Evolutionary conservation across 2,329 filamentous ascomycete species (phyloP), one percentile per base, ranked within the genome.

Genomic region (Botrytis hyacinthi): DNA sequence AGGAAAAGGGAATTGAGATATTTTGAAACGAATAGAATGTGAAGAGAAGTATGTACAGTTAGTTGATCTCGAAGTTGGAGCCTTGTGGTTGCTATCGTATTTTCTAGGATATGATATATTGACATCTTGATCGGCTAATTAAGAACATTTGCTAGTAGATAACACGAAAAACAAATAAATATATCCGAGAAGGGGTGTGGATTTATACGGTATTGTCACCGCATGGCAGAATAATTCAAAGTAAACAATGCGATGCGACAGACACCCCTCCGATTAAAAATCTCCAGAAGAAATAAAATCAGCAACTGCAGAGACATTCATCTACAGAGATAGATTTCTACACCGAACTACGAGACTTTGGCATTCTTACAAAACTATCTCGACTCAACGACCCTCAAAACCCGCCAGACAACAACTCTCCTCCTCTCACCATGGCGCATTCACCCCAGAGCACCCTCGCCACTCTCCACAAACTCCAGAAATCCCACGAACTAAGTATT

Each of bases 401-500:
- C 1, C 26, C 20, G 18, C 22, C 22, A 51, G 35, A 51, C 59
- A 67, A 42, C n/a, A 20, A 18, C 10, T 35, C 51, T 32, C 9
- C 12, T 22, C 32, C 40, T 48, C 44, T 18, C 74, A 73, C 68
- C n/a, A 78, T 79, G 78, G 76, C 76, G 26, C 74, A 76, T 66
- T 75, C 76, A 29, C 75, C 76, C 29, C 75, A 77, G 54, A 79
- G 86, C 46, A 84, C 86, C 32, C 81, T 90, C 22, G 81, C 82
- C 51, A 80, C 84, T 26, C 82, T 93, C 61, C 81, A 84, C 60
- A 83, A 87, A 66, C 84, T 93, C 3, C 86, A 90, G 76, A 81
- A 84, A 40, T 80, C 86, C 72, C 86, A 90, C 70, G 87, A 92
- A 76, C 86, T 96, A 75, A 91, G 91, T 71, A 93, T 97, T 78